Conservation (phyloP, 2,329 filamentous ascomycete species). For the Xylariaceae sp. region DNA sequence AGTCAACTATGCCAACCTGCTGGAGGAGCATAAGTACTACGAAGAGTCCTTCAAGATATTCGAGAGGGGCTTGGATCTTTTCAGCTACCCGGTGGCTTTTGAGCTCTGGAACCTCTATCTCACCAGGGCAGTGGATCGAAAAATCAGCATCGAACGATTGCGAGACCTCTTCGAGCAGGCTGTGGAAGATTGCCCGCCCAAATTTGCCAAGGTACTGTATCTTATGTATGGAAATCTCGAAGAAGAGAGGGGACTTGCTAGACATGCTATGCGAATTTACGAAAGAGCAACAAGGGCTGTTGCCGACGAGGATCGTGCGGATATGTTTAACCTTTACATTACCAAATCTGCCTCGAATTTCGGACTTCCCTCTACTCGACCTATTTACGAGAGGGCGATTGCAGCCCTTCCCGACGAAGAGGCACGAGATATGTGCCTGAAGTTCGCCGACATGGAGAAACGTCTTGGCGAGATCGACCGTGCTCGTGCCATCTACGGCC, state of each 20-base stretch:
- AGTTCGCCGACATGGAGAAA: slow-evolving; percentile 96
- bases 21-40: slow-evolving; percentile 92
- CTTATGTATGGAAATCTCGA: slow-evolving; percentile 98
- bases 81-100: slow-evolving; percentile 96
- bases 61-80: slow-evolving; percentile 93
- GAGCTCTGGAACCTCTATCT: slow-evolving; percentile 98
- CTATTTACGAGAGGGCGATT: slow-evolving; percentile 95
- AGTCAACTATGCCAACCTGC: slow-evolving; percentile 93
- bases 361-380: slow-evolving; percentile 84
- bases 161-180: slow-evolving; percentile 97
- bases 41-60: slow-evolving; percentile 98
- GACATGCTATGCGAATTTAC: slow-evolving; percentile 98
- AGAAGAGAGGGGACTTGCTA: slow-evolving; percentile 87
- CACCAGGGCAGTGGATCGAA: slow-evolving; percentile 92
- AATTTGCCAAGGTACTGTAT: slow-evolving; percentile 93
- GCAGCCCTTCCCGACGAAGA: slow-evolving; percentile 87
- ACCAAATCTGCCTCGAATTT: slow-evolving; percentile 98
- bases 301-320: slow-evolving; percentile 85
- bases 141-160: slow-evolving; percentile 89
- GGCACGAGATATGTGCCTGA: slow-evolving; percentile 96
- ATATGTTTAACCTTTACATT: slow-evolving; percentile 99
- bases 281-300: slow-evolving; percentile 94
- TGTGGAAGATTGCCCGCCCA: slow-evolving; percentile 87
- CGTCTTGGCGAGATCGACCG: slow-evolving; percentile 89
- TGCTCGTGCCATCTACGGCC: slow-evolving; percentile 89